Conservation (phyloP, 306 rosid species). For the Datisca glomerata region DNA sequence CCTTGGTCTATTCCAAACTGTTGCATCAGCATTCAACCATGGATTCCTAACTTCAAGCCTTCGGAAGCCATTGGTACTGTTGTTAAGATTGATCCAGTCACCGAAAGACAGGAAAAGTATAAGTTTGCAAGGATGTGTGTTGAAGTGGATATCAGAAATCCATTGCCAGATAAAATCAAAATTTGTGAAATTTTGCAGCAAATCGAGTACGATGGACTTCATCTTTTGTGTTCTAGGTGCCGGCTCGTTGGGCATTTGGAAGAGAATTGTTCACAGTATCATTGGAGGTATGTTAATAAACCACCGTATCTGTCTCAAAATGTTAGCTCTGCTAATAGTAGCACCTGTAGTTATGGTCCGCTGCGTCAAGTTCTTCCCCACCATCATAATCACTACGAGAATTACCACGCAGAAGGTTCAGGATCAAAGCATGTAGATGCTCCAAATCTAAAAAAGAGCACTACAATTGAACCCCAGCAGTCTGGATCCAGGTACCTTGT, state of each 20-base stretch:
- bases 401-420: background rate
- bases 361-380: background rate
- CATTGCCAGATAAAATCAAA: background rate
- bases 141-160: background rate
- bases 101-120: background rate
- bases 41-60: constrained; percentile 5
- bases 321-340: too few species aligned
- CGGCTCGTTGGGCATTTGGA: background rate
- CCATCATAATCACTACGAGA: background rate
- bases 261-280: constrained; percentile 4
- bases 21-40: background rate
- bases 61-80: background rate
- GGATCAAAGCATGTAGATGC: background rate
- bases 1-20: constrained; percentile 8
- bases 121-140: constrained; percentile 5
- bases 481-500: background rate
- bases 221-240: background rate
- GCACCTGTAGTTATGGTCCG: background rate
- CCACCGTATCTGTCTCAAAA: too few species aligned
- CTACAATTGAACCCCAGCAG: background rate
- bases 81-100: constrained; percentile 3
- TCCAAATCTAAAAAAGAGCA: too few species aligned
- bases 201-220: constrained; percentile 7
- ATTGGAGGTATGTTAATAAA: too few species aligned
- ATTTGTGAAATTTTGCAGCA: background rate